Percentiles rank a stretch among this genome's conserved stretches.
These are phyloP conservation scores for Prosopis cineraria DNA, from an alignment of 306 rosid genomes.

Conservation along the genomic window DNA sequence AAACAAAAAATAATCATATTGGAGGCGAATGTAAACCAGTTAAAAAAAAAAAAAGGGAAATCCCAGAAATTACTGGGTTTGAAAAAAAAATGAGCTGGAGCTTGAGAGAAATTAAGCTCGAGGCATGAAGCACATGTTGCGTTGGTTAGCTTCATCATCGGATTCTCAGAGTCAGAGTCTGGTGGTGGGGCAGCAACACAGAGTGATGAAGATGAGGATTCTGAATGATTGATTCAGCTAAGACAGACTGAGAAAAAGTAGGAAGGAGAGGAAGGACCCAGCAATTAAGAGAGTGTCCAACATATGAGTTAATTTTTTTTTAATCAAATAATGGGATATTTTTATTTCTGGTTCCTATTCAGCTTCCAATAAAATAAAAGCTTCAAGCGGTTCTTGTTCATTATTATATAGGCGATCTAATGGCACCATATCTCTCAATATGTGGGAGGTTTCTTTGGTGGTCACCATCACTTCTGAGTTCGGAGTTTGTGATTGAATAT, in stretches of 20 bases:
- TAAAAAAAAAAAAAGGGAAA: constrained; percentile 19
- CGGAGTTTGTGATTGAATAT: no score
- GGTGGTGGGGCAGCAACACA: constrained; percentile 35
- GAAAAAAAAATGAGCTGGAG: constrained; percentile 33
- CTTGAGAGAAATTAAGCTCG: constrained; percentile 53
- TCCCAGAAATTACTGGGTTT: constrained; percentile 45
- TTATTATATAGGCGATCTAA: no score
- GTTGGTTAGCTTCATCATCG: constrained; percentile 49
- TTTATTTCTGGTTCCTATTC: no score
- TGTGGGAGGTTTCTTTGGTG: no score
- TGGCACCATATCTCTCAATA: no score
- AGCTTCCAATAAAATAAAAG: no score
- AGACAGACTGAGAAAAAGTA: constrained; percentile 45
- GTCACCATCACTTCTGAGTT: no score
- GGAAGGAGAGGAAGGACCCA: no score
- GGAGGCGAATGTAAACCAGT: background rate
- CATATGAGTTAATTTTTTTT: no score
- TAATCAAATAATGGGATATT: no score
- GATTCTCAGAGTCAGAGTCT: constrained; percentile 46
- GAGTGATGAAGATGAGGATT: constrained; percentile 50
- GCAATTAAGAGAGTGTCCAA: no score
- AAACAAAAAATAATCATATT: background rate
- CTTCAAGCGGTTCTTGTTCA: no score
- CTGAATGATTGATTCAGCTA: constrained; percentile 37
- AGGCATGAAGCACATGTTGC: constrained; percentile 45